Evolutionary conservation across 1,284 basidiomycete species (phyloP).

Genomic region (Tylopilus sp.): DNA sequence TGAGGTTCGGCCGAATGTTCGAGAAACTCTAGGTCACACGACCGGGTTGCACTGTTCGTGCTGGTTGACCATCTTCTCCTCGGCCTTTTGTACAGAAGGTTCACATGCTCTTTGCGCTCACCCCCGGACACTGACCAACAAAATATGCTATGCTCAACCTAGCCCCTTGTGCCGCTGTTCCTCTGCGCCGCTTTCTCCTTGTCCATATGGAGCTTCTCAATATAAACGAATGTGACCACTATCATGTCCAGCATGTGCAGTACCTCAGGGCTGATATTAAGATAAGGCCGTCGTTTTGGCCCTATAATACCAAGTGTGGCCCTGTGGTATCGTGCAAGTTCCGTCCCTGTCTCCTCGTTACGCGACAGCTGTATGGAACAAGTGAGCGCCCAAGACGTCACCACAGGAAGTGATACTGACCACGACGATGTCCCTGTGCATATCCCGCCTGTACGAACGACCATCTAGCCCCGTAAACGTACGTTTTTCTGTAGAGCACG

Average conservation of each 20-base stretch:
- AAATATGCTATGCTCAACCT: too few relatives aligned
- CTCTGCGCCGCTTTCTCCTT: background rate
- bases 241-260: conserved; percentile 35
- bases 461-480: conserved; percentile 10
- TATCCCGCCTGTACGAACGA: conserved; percentile 11
- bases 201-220: conserved; percentile 4
- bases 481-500: conserved; percentile 4
- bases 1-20: background rate
- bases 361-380: conserved; percentile 2
- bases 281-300: conserved; percentile 18
- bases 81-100: background rate
- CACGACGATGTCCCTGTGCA: background rate
- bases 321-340: conserved; percentile 9
- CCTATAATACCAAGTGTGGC: conserved; percentile 8
- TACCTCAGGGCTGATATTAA: conserved; percentile 33
- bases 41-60: conserved; percentile 4
- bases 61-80: background rate
- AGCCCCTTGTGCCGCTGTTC: background rate
- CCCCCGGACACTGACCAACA: background rate
- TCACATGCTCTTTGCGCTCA: background rate
- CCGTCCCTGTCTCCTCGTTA: conserved; percentile 2
- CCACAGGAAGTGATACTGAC: background rate
- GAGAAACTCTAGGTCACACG: conserved; percentile 12
- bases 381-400: background rate
- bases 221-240: conserved; percentile 32